These are phyloP conservation scores for Chaetoscypha palmicola DNA, from an alignment of 2,329 filamentous ascomycete species.

Conservation along the genomic window DNA sequence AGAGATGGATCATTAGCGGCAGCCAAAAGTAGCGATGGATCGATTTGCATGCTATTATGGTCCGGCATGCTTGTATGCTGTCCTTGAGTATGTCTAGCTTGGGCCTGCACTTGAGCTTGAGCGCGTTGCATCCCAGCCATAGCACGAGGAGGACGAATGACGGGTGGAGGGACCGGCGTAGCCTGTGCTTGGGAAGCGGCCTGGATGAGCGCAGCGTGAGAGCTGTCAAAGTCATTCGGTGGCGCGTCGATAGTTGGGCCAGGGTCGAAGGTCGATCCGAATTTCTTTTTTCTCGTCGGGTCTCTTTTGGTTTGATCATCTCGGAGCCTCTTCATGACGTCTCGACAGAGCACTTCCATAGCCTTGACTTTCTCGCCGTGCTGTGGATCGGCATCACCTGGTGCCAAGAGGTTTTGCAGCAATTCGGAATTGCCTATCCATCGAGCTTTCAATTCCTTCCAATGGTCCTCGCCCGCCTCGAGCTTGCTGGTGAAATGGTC, in stretches of 20 bases:
- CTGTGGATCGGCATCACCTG: slow-evolving; percentile 44
- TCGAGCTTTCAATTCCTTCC: slow-evolving; percentile 59
- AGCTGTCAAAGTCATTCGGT: slow-evolving; percentile 22
- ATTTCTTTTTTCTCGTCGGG: slow-evolving; percentile 37
- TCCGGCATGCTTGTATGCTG: slow-evolving; percentile 29
- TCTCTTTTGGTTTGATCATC: slow-evolving; percentile 57
- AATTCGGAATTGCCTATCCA: slow-evolving; percentile 57
- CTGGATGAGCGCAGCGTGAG: slow-evolving; percentile 27
- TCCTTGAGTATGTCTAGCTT: slow-evolving; percentile 17
- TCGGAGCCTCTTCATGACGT: slow-evolving; percentile 70
- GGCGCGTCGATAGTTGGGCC: slow-evolving; percentile 13
- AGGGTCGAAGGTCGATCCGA: slow-evolving; percentile 30
- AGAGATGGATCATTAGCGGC: slow-evolving; percentile 33
- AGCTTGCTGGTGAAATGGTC: slow-evolving; percentile 66
- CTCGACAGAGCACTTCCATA: slow-evolving; percentile 63
- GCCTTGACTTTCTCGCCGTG: slow-evolving; percentile 53
- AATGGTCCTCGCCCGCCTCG: slow-evolving; percentile 65
- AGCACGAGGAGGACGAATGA: background rate
- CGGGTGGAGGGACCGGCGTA: slow-evolving; percentile 7
- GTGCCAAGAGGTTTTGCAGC: slow-evolving; percentile 47
- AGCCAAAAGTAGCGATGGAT: slow-evolving; percentile 54
- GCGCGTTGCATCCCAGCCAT: slow-evolving; percentile 7
- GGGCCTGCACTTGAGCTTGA: slow-evolving; percentile 8
- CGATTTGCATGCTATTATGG: slow-evolving; percentile 52
- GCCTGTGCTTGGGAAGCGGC: slow-evolving; percentile 27